These are phyloP conservation scores for Globisporangium barbulae DNA, from an alignment of 352 stramenopile species.

Conservation along the genomic window DNA sequence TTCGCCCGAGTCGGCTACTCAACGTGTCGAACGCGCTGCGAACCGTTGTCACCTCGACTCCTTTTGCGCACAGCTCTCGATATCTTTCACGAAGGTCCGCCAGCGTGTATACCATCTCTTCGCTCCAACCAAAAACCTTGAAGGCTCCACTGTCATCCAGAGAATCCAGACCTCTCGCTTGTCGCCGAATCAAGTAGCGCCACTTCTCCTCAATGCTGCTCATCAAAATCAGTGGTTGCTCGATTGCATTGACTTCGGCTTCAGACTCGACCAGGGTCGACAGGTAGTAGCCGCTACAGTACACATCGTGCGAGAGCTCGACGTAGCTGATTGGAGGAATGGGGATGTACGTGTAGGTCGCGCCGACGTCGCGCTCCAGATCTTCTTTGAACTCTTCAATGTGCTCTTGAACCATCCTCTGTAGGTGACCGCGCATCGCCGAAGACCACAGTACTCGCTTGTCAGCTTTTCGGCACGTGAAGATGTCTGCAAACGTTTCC, in stretches of 20 bases:
- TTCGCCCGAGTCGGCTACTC: slow-evolving; percentile 44
- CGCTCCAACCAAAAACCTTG: slow-evolving; percentile 68
- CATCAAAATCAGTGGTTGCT: slow-evolving; percentile 76
- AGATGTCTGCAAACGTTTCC: slow-evolving; percentile 66
- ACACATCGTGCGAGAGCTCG: slow-evolving; percentile 73
- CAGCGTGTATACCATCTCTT: slow-evolving; percentile 38
- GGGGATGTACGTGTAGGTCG: slow-evolving; percentile 56
- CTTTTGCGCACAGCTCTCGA: slow-evolving; percentile 54
- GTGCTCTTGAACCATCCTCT: slow-evolving; percentile 71
- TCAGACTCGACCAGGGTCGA: slow-evolving; percentile 61
- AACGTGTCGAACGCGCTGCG: slow-evolving; percentile 60
- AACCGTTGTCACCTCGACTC: slow-evolving; percentile 41
- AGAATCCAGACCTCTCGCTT: slow-evolving; percentile 38
- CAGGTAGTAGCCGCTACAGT: slow-evolving; percentile 72
- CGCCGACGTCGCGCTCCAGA: slow-evolving; percentile 48
- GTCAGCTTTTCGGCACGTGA: slow-evolving; percentile 47
- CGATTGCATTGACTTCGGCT: slow-evolving; percentile 54
- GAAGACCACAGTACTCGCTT: slow-evolving; percentile 69
- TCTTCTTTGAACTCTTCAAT: slow-evolving; percentile 63
- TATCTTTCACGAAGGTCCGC: slow-evolving; percentile 57
- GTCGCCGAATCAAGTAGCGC: slow-evolving; percentile 46
- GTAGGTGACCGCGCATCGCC: slow-evolving; percentile 67
- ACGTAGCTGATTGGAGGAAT: slow-evolving; percentile 66
- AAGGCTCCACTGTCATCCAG: slow-evolving; percentile 53
- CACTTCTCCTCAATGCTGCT: slow-evolving; percentile 78